Base-by-base conservation (phyloP, 306 rosid species). In the Calophaca sinica region DNA sequence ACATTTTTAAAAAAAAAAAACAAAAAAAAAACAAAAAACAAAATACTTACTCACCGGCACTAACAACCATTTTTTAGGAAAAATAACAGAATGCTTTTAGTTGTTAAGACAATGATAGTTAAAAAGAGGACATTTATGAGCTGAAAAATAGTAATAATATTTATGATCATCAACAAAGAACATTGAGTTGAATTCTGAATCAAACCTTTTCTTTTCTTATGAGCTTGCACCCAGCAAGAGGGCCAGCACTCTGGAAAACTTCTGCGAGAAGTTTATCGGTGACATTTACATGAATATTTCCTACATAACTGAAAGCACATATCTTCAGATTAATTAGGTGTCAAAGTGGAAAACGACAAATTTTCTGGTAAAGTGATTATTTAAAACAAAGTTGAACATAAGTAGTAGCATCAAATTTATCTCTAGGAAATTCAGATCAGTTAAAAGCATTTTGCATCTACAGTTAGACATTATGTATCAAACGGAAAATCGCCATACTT, bases 201-300 rank as follows among this genome's bases (percentile, higher is more conserved):
- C 78, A 73, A 84, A 87, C 90, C 88, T 87, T 84, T 32, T 87
- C 90, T 73, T 84, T 87, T 71, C 85, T 73, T 39, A 87, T 87
- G 61, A 87, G 90, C 75, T 87, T 87, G 83, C 90, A 87, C 62
- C 90, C 90, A 46, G 88, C 86, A 72, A 87, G 88, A 76, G 86
- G 88, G 59, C 90, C 90, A 59, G 83, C 86, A 76, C 85, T 82
- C 86, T 84, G 90, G 77, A 87, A 87, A 68, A 87, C 88, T 84
- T 87, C 90, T 5, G 81, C 88, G 28, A 87, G 90, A 84, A 87
- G 90, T 48, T 81, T 73, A 68, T 87, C 90, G 6, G 85, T 84
- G 70, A 87, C 90, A 64, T 87, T 84, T 79, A 84, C 86, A 82
- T 87, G 86, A 79, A 87, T 87, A 74, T 87, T 87, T 73, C 90